A percentile compares a stretch with the other conserved stretches of the same genome.
Evolutionary conservation across 2,329 filamentous ascomycete species (phyloP).

Genomic region (Fusarium concolor): DNA sequence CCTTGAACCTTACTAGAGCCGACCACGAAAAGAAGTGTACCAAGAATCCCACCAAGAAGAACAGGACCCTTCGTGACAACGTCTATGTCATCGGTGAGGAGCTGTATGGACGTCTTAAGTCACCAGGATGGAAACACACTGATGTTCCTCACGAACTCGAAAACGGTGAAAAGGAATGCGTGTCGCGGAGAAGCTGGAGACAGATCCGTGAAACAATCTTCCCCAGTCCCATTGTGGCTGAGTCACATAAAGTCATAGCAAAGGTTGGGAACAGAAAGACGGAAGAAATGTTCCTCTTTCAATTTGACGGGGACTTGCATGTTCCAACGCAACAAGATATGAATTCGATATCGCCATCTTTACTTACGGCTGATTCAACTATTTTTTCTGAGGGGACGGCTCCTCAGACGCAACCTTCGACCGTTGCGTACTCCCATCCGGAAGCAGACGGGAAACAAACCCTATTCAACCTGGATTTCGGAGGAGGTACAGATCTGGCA

Average conservation of each 20-base stretch:
- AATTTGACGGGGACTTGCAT: not conserved
- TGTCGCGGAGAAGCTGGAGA: constrained; percentile 9
- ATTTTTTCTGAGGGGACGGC: not conserved
- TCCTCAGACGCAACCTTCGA: not conserved
- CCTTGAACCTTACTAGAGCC: rapidly evolving
- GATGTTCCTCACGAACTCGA: not conserved
- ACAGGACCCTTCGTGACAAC: rapidly evolving
- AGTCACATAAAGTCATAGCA: not conserved
- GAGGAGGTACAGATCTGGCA: not conserved
- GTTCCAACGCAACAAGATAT: not conserved
- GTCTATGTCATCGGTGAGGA: not conserved
- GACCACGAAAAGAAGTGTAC: not conserved
- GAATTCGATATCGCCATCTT: not conserved
- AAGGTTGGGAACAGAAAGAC: not conserved
- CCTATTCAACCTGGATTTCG: no score
- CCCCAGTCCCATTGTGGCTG: no score
- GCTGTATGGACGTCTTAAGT: not conserved
- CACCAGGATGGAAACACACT: constrained; percentile 1
- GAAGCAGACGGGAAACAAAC: not conserved
- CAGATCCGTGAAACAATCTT: constrained; percentile 19
- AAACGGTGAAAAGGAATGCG: not conserved
- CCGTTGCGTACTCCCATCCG: not conserved
- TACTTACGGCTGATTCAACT: not conserved
- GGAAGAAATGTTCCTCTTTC: not conserved
- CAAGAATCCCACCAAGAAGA: not conserved